Evolutionary conservation across 2,329 filamentous ascomycete genomes (phyloP), one percentile per base, ranked within the genome.

Genomic region (Phyllosticta citrichinensis): DNA sequence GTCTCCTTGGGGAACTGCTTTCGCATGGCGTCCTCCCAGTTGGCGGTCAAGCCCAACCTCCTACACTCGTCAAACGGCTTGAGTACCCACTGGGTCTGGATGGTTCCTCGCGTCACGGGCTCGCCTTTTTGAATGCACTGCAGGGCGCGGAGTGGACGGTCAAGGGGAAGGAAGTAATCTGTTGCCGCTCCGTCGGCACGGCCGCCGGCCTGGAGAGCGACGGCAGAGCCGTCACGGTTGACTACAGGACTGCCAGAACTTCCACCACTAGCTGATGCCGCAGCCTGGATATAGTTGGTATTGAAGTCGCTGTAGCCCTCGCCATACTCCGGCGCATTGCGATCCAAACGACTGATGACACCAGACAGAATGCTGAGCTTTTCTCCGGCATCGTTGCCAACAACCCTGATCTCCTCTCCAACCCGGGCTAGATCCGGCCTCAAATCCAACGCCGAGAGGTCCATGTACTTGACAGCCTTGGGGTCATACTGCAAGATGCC

Each of bases 221-320:
- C 87, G 5, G 92, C 94, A 70, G 86, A 88, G 11, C 94, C 94
- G 73, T 96, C 90, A 63, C 96, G 88, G 75, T 97, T 96, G 64
- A 99, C 92, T 0, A 99, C 94, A 0, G 94, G 94, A 85, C 89
- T 96, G 64, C 94, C 94, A n/a, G 94, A 99, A 77, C 91, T 96
- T 66, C 94, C 94, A 66, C 94, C 94, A 73, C 92, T 97, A 2
- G 94, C 95, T 4, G 94, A 93, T 3, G 94, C 95, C 14, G 95
- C 96, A 65, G 95, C 94, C 77, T 99, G 94, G 68, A 97, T 97
- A 79, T 99, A 99, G 73, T 96, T 88, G 55, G 85, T 88, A 71
- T 88, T 99, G 83, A 99, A 99, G 73, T 99, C 94, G 74, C 92
- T 94, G 74, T 99, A 99, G 27, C 94, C 94, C 65, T 97, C 94